Conservation (phyloP, 2,329 filamentous ascomycete species). For the Fusarium algeriense region DNA sequence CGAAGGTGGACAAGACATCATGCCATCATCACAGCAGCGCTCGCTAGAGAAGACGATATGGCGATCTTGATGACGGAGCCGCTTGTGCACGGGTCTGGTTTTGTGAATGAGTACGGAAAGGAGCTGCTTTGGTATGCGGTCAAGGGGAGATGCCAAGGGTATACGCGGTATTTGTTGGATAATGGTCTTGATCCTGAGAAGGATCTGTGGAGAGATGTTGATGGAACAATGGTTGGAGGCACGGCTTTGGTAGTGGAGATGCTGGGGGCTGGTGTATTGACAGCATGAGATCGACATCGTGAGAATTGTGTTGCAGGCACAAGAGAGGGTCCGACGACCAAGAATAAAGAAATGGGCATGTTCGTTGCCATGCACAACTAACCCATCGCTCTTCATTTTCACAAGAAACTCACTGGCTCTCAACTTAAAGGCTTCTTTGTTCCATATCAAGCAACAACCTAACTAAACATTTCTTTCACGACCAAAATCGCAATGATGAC, state of each 20-base stretch:
- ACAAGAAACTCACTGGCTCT: fast-evolving
- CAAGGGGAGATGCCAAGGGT: not conserved
- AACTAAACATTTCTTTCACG: too few relatives aligned
- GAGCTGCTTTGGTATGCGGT: conserved; percentile 13
- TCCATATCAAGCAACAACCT: too few relatives aligned
- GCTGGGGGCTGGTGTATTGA: not conserved
- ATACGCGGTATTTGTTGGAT: not conserved
- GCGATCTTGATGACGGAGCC: not conserved
- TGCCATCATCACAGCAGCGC: conserved; percentile 7
- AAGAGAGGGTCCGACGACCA: fast-evolving
- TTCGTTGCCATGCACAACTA: too few relatives aligned
- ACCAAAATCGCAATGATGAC: not conserved
- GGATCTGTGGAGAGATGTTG: not conserved
- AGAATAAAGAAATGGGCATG: not conserved
- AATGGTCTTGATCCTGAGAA: not conserved
- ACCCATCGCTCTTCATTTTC: too few relatives aligned
- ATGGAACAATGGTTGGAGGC: not conserved
- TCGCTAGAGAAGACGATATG: not conserved
- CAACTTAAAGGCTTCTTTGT: not conserved
- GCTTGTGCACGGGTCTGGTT: not conserved
- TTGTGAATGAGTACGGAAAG: not conserved
- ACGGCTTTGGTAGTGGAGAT: not conserved
- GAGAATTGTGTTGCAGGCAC: too few relatives aligned
- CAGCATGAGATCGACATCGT: not conserved
- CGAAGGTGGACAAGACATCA: not conserved